These are phyloP conservation scores for Sporobolomyces roseus DNA, from an alignment of 768 basidiomycete species.

Conservation along the genomic window DNA sequence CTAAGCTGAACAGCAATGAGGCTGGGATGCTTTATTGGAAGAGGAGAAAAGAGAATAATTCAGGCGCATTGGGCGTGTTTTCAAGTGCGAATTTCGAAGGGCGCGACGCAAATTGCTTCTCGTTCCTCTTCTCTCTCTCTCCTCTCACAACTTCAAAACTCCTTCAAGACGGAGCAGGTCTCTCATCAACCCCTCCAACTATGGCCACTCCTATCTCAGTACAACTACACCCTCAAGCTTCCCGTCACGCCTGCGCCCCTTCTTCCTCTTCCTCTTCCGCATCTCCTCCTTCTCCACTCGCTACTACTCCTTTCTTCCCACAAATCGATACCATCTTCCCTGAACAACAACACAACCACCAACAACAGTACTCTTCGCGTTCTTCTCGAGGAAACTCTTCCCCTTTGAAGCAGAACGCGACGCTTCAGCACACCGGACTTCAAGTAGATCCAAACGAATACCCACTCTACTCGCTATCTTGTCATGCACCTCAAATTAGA, in stretches of 20 bases:
- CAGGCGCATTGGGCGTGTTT: background rate
- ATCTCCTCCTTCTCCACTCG: constrained; percentile 20
- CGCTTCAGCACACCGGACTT: background rate
- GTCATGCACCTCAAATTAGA: constrained; percentile 50
- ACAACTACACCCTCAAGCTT: constrained; percentile 25
- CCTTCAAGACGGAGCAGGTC: no score
- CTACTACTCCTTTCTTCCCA: constrained; percentile 29
- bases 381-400: background rate
- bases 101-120: background rate
- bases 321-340: constrained; percentile 24
- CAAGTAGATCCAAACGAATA: constrained; percentile 2
- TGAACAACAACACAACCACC: no score
- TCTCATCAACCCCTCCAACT: background rate
- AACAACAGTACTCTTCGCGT: background rate
- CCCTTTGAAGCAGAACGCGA: background rate
- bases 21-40: no score
- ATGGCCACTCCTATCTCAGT: constrained; percentile 16
- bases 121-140: background rate
- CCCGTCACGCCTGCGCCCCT: constrained; percentile 8
- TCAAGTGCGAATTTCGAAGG: no score
- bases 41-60: constrained; percentile 43
- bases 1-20: no score
- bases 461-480: constrained; percentile 25
- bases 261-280: constrained; percentile 2
- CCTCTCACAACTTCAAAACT: background rate